Evolutionary conservation across 169 alveolate species (phyloP), one percentile per base, ranked within the genome.

Genomic region (Babesia divergens): DNA sequence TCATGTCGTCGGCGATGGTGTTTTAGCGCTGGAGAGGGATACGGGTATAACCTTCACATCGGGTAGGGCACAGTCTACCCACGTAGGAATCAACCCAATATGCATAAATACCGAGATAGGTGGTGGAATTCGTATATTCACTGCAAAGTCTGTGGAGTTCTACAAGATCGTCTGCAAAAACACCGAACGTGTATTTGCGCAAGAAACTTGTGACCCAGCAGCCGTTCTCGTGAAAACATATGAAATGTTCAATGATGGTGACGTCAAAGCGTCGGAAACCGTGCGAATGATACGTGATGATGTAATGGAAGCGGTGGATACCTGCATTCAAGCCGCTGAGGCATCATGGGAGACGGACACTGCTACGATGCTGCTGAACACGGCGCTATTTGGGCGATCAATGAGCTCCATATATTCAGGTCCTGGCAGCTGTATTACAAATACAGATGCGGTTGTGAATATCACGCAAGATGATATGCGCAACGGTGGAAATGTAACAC

Each of bases 181-280:
- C 16, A 58, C 86, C 20, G 90, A 89, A 54, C 50, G 62, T 54
- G 83, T 89, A 31, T 86, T 91, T 58, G 77, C 89, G 49, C 56
- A 70, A 20, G 94, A 86, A 16, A 71, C 92, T 55, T 85, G 91
- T 52, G 90, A 84, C 22, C 91, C 93, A 28, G 77, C 94, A 3
- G 92, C 93, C 24, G 87, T 84, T 89, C 89, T 91, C 40, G 70
- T 77, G 65, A 82, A 84, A 37, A 82, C 94, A 2, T 79, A 74
- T 67, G 94, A 89, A 53, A 84, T 79, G 62, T 87, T 81, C 74
- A 64, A 53, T 29, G 62, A 71, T 34, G 92, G 92, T 37, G 92
- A 89, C 55, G 90, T 77, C 32, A 84, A 89, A 28, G 80, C 93
- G 13, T 89, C 84, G 51, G 93, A 91, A 70, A 69, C 91, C 28